Base-by-base conservation (phyloP, 2,329 filamentous ascomycete species). In the Cladobotryum mycophilum region DNA sequence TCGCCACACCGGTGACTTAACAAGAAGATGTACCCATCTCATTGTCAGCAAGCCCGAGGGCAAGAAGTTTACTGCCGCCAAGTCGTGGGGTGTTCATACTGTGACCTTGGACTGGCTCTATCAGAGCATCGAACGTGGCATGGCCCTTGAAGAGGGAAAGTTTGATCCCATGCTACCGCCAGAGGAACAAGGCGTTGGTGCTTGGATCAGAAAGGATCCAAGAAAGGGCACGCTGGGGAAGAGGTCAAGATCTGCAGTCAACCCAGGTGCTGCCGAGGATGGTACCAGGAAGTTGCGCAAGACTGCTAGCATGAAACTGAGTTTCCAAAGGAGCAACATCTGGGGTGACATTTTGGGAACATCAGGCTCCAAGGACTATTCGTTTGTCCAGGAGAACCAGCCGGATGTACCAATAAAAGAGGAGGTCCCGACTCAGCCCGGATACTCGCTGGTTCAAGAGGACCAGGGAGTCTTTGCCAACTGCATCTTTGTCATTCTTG, bases 11-110 rank as follows among this genome's bases (percentile, higher is more conserved):
- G 89, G 88, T 49, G 92, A 99, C 64, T 76, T 99, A 48, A 95
- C 90, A 9, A 89, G 85, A 61, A 77, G 76, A 48, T 88, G 95
- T 56, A 95, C 90, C 2, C 93, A 99, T 67, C 78, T 99, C 14
- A 86, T 99, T 56, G 89, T 89, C 33, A 80, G 80, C 55, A 80
- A 79, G 46, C 84, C 92, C 8, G 81, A 88, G 56, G 92, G 93
- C 18, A 88, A 89, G 54, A 99, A 99, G 67, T 99, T 95, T 66
- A 81, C 82, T 49, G 89, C 89, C 50, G 93, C 92, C n/a, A 83
- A 81, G 58, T 78, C 78, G 59, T 99, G 93, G 91, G 77, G 79
- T 42, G 81, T 96, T 57, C 82, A 82, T 47, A 81, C 90, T 20
- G 89, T 99, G 20, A 84, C 86, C 1, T 67, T 88, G 34, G 85